Base-by-base conservation (phyloP, 306 rosid species). In the Cicer chorassanicum region DNA sequence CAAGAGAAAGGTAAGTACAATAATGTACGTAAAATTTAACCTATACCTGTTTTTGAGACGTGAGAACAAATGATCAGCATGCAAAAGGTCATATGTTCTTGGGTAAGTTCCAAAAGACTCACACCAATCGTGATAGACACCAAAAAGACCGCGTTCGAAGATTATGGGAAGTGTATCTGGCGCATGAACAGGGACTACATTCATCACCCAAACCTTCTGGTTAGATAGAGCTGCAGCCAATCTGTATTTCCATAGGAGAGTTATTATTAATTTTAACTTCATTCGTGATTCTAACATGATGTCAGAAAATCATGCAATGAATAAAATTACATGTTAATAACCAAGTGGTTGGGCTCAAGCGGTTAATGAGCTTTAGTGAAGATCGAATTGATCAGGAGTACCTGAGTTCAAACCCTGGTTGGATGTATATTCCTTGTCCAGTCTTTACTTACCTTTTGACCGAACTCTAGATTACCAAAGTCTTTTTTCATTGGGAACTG, bases 161-260 rank as follows among this genome's bases (percentile, higher is more conserved):
- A 94, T 90, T 77, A 90, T 75, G 21, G 99, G 95, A 76, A 91
- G 99, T 2, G 97, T 94, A 74, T 94, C 93, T 0, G 92, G 95
- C 4, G 88, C 89, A 44, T 94, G 93, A 79, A 90, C 89, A 11
- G 96, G 93, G 45, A 94, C 85, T 76, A 94, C 97, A 81, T 90
- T 94, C 99, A 94, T 90, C 84, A 94, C 97, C 99, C 99, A 94
- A 40, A 91, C 89, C 71, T 87, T 87, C 79, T 84, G 96, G 69
- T 87, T 89, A 12, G 90, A 74, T 70, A 94, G 93, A 42, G 93
- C 95, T 29, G 93, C 88, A 50, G 96, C 96, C 49, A 94, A 92
- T 80, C 99, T 94, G 90, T 43, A 81, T 48, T 53, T 76, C 15
- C 45, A 53, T 15, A 29, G 10, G 70, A 65, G 42, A 80, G 19